phyloP scores from a whole-genome alignment of 2,329 filamentous ascomycete species.

The Clarireedia monteithiana region DNA sequence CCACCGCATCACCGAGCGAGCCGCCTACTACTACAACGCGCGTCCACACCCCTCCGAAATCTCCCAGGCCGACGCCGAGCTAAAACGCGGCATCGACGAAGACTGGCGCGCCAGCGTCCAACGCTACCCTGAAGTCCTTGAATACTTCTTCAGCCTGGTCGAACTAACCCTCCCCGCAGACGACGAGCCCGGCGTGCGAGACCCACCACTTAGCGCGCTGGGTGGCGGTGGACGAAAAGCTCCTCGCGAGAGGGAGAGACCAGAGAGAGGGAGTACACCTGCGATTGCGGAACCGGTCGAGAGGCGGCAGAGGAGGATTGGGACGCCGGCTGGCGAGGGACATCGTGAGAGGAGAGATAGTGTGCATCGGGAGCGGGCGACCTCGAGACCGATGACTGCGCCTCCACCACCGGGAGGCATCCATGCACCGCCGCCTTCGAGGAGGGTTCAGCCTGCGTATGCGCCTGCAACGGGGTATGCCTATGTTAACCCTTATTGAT shows the following conservation, averaged over 20 bases:
- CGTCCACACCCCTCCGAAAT: conserved; percentile 56
- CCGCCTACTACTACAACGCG: conserved; percentile 49
- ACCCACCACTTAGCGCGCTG: conserved; percentile 46
- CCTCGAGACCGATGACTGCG: conserved; percentile 9
- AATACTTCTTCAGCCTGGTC: conserved; percentile 70
- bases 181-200: conserved; percentile 49
- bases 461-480: conserved; percentile 13
- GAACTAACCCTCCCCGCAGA: conserved; percentile 58
- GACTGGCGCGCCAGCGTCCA: conserved; percentile 72
- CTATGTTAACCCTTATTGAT: conserved; percentile 12
- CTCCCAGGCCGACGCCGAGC: conserved; percentile 52
- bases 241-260: conserved; percentile 16
- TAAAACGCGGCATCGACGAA: conserved; percentile 69
- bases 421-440: conserved; percentile 3
- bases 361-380: conserved; percentile 7
- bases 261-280: conserved; percentile 14
- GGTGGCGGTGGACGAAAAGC: conserved; percentile 22
- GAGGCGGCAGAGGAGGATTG: conserved; percentile 10
- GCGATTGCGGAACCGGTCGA: conserved; percentile 10
- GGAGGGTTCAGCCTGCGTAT: background rate
- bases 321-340: conserved; percentile 5
- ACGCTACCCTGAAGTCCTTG: conserved; percentile 71
- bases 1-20: conserved; percentile 46
- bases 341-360: conserved; percentile 11
- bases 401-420: conserved; percentile 10